A percentile compares a stretch with the other conserved stretches of the same genome.
These are phyloP conservation scores for Haplosporangium sp. DNA, from an alignment of 371 early-diverging fungal genomes.

Conservation along the genomic window DNA sequence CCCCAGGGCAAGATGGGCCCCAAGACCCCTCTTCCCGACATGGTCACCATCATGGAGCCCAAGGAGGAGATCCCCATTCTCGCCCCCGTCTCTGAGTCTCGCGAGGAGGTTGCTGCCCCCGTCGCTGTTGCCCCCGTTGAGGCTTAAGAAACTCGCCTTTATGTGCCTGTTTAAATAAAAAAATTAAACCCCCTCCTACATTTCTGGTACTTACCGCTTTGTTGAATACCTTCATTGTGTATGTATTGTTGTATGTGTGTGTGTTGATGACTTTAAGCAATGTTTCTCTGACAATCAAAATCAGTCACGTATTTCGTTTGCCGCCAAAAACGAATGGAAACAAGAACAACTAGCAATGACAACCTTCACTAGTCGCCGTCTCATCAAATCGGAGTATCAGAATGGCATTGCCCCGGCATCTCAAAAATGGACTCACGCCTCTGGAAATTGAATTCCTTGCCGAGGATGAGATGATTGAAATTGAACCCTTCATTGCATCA, in stretches of 20 bases:
- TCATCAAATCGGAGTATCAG: too few species aligned
- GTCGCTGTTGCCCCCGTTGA: constrained; percentile 55
- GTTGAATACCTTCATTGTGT: not conserved
- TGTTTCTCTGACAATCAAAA: not conserved
- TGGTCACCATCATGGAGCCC: constrained; percentile 96
- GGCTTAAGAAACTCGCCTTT: constrained; percentile 45
- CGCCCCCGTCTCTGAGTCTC: constrained; percentile 80
- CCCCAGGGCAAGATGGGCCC: constrained; percentile 97
- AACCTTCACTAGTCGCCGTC: too few species aligned
- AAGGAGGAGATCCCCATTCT: constrained; percentile 85
- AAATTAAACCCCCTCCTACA: constrained; percentile 17
- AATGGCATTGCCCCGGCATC: constrained; percentile 74
- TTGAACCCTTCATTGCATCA: constrained; percentile 75
- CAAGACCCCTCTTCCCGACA: constrained; percentile 97
- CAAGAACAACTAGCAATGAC: too few species aligned
- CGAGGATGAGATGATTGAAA: constrained; percentile 76
- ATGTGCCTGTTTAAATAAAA: constrained; percentile 30
- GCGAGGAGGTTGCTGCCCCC: constrained; percentile 60
- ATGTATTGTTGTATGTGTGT: not conserved
- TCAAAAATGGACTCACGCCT: constrained; percentile 75
- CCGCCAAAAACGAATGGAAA: not conserved
- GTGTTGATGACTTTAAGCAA: not conserved
- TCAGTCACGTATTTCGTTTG: not conserved
- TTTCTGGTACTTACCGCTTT: not conserved
- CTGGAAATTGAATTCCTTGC: constrained; percentile 89